phyloP scores from a whole-genome alignment of 2,329 filamentous ascomycete genomes.

The Ophiostoma piceae region DNA sequence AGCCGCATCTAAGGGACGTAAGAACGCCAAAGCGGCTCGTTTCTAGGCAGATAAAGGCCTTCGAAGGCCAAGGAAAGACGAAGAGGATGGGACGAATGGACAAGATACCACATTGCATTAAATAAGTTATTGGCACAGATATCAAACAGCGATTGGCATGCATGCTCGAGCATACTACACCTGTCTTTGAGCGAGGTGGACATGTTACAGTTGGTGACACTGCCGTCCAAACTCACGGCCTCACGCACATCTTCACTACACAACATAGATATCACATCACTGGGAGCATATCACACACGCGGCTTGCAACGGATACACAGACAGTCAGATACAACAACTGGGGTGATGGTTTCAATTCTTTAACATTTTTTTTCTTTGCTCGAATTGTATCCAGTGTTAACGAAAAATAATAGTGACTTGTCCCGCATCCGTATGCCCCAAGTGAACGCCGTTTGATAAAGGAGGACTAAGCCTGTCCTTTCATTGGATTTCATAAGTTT shows the following conservation, averaged over 20 bases:
- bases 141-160: background rate
- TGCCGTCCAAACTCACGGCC: too few species aligned
- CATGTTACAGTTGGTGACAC: too few species aligned
- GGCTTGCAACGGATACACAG: background rate
- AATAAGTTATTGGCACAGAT: background rate
- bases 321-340: background rate
- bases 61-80: background rate
- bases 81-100: background rate
- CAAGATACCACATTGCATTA: constrained; percentile 4
- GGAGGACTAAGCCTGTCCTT: background rate
- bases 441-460: constrained; percentile 16
- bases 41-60: background rate
- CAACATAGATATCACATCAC: background rate
- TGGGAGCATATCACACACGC: background rate
- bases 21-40: background rate
- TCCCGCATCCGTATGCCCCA: constrained; percentile 16
- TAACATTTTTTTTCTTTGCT: constrained; percentile 17
- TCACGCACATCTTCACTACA: too few species aligned
- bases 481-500: constrained; percentile 1
- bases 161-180: background rate
- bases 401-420: constrained; percentile 8
- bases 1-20: background rate
- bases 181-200: too few species aligned
- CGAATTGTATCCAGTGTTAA: constrained; percentile 7
- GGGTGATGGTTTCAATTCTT: constrained; percentile 16